Conservation (phyloP, 148 eudicot species). For the Amaranthus palmeri region DNA sequence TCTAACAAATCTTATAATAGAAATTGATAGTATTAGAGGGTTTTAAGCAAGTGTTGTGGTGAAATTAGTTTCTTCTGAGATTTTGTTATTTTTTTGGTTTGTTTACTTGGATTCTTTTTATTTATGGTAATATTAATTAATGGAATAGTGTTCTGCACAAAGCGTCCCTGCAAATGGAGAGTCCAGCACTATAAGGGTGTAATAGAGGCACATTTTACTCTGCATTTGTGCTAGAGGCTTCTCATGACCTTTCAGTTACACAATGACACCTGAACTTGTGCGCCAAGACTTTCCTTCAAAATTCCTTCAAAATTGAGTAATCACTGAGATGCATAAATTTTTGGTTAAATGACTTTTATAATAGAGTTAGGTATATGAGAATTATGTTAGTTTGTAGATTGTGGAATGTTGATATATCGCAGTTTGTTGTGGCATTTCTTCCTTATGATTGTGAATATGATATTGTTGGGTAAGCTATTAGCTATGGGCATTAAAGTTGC, state of each 20-base stretch:
- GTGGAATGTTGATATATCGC: neutral
- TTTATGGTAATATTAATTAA: neutral
- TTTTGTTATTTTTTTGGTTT: neutral
- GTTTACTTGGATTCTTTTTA: neutral
- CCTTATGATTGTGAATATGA: neutral
- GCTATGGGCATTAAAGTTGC: neutral
- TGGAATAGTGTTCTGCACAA: too few relatives aligned
- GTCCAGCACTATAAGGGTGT: too few relatives aligned
- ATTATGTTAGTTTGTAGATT: neutral
- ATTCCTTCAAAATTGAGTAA: neutral
- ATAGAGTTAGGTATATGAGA: neutral
- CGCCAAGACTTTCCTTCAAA: too few relatives aligned
- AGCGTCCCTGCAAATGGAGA: too few relatives aligned
- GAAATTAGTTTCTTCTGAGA: slow-evolving; percentile 18
- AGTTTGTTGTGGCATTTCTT: neutral
- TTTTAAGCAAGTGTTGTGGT: slow-evolving; percentile 8
- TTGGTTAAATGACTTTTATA: neutral
- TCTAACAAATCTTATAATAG: slow-evolving; percentile 20
- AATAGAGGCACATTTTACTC: too few relatives aligned
- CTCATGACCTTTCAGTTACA: too few relatives aligned
- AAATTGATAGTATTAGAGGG: slow-evolving; percentile 1
- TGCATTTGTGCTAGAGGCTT: too few relatives aligned
- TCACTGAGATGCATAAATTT: neutral
- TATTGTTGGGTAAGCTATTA: neutral
- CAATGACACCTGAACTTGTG: too few relatives aligned